Percentiles rank a stretch among this genome's conserved stretches.
Evolutionary conservation across 2,329 filamentous ascomycete genomes (phyloP).

Genomic region (Tolypocladium amazonense): DNA sequence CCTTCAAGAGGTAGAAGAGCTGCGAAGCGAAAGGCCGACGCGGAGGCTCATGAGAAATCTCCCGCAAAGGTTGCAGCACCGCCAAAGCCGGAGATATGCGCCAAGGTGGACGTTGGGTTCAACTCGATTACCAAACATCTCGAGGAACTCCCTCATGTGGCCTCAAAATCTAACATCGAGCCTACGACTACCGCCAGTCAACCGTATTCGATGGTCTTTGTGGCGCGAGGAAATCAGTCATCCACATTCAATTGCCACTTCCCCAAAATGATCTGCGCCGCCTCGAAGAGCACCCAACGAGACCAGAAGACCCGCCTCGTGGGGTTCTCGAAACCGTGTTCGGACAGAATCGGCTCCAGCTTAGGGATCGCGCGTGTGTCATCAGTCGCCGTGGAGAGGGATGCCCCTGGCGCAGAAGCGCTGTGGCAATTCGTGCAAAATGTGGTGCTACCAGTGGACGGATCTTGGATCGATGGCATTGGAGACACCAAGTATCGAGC

Average conservation of each 20-base stretch:
- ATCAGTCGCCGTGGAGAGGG: constrained; percentile 47
- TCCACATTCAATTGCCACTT: constrained; percentile 50
- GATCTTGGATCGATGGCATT: constrained; percentile 37
- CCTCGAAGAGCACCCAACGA: constrained; percentile 30
- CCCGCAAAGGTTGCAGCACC: constrained; percentile 5
- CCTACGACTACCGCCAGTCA: not conserved
- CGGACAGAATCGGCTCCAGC: constrained; percentile 42
- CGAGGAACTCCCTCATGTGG: constrained; percentile 26
- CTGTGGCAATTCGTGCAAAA: constrained; percentile 45
- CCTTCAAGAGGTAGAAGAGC: constrained; percentile 52
- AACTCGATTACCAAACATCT: constrained; percentile 52
- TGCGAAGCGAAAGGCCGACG: constrained; percentile 33
- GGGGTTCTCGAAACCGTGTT: constrained; percentile 49
- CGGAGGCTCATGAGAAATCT: not conserved
- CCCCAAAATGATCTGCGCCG: constrained; percentile 40
- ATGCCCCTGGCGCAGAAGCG: constrained; percentile 44
- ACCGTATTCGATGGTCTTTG: constrained; percentile 44
- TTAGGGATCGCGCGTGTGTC: constrained; percentile 55
- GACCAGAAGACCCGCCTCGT: constrained; percentile 43
- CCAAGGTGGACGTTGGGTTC: constrained; percentile 53
- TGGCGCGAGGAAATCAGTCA: constrained; percentile 45
- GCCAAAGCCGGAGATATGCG: constrained; percentile 38
- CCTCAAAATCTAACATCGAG: not conserved
- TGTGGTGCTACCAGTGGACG: constrained; percentile 39
- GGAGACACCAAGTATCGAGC: constrained; percentile 14